Evolutionary conservation across 805 yeast genomes (phyloP).

Genomic region (Candida multigemmis): DNA sequence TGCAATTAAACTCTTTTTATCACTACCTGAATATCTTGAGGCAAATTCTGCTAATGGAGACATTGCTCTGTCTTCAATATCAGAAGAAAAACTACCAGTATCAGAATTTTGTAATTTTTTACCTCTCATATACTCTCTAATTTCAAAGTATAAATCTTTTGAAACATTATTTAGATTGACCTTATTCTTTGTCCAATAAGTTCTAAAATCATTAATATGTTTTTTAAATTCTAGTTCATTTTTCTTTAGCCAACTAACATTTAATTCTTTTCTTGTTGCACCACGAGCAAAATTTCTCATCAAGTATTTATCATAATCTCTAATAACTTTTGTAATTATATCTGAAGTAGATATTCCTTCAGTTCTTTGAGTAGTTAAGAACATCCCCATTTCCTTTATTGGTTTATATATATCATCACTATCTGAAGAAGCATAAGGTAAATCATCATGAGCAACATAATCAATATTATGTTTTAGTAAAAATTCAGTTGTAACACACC

Average conservation of each 20-base stretch:
- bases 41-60: slow-evolving; percentile 67
- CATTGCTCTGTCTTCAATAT: slow-evolving; percentile 18
- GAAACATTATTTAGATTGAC: slow-evolving; percentile 62
- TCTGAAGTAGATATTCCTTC: slow-evolving; percentile 95
- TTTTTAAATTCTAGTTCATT: slow-evolving; percentile 92
- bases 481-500: slow-evolving; percentile 86
- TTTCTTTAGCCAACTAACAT: slow-evolving; percentile 95
- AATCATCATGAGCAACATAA: slow-evolving; percentile 95
- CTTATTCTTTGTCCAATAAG: slow-evolving; percentile 74
- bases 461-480: slow-evolving; percentile 74
- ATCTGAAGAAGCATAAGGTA: slow-evolving; percentile 87
- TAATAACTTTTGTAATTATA: slow-evolving; percentile 87
- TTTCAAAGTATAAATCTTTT: slow-evolving; percentile 76
- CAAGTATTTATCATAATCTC: slow-evolving; percentile 93
- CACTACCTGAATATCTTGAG: slow-evolving; percentile 51
- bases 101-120: slow-evolving; percentile 22
- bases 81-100: slow-evolving; percentile 2
- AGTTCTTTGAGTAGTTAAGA: slow-evolving; percentile 90
- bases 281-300: slow-evolving; percentile 98
- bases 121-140: slow-evolving; percentile 60
- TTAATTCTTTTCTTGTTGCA: slow-evolving; percentile 91
- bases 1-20: slow-evolving; percentile 27
- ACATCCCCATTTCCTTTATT: slow-evolving; percentile 83
- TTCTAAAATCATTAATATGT: slow-evolving; percentile 80
- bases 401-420: slow-evolving; percentile 90